Conservation (phyloP, 2,329 filamentous ascomycete species). For the Dothideomycetidae sp. region DNA sequence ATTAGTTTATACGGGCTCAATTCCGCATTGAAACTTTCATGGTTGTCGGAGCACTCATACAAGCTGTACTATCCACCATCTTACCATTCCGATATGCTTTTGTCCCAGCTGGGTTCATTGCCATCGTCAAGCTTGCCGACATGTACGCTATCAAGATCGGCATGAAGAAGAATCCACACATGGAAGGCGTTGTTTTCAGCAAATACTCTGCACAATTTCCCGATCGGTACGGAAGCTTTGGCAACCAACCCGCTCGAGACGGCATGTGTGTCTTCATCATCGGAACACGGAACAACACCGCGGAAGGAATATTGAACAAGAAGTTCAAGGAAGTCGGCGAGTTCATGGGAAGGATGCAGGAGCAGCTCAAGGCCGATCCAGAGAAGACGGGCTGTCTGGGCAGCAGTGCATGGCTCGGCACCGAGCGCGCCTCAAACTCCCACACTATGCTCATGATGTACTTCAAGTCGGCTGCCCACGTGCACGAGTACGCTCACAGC, state of each 20-base stretch:
- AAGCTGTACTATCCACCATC: conserved; percentile 25
- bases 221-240: conserved; percentile 20
- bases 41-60: conserved; percentile 26
- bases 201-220: conserved; percentile 29
- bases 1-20: conserved; percentile 23
- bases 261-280: conserved; percentile 28
- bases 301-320: conserved; percentile 36
- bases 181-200: conserved; percentile 22
- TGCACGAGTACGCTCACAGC: conserved; percentile 40
- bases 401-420: conserved; percentile 27
- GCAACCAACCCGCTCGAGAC: conserved; percentile 18
- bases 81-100: conserved; percentile 22
- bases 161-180: conserved; percentile 26
- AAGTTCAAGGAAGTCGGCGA: conserved; percentile 27
- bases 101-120: conserved; percentile 21
- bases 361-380: conserved; percentile 21
- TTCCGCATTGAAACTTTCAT: conserved; percentile 30
- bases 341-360: conserved; percentile 28
- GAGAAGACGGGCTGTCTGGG: conserved; percentile 37
- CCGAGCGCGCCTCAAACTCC: conserved; percentile 27
- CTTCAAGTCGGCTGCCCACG: conserved; percentile 35
- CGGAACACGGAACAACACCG: conserved; percentile 24
- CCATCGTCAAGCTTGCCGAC: conserved; percentile 23
- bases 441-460: conserved; percentile 34
- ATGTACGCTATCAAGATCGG: conserved; percentile 22